Conservation (phyloP, 306 rosid species). For the Quillaja saponaria region DNA sequence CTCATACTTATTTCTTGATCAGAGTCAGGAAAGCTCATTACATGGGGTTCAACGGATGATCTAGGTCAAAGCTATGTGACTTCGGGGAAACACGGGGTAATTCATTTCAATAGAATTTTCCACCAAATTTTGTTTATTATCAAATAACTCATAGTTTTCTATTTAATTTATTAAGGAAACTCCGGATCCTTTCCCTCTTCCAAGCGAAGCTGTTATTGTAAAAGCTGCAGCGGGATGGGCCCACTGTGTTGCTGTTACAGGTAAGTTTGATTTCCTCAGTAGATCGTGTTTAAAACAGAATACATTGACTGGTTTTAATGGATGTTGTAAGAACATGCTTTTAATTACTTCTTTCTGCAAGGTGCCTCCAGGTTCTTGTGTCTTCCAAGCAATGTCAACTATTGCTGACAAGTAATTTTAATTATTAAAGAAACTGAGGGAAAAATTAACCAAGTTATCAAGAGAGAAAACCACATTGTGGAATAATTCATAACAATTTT, state of each 20-base stretch:
- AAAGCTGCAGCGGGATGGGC: constrained; percentile 97
- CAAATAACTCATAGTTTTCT: constrained; percentile 31
- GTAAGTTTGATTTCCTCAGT: constrained; percentile 48
- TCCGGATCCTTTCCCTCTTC: constrained; percentile 93
- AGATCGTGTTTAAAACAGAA: neutral
- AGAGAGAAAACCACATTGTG: constrained; percentile 4
- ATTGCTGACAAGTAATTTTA: neutral
- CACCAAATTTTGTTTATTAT: neutral
- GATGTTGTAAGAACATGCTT: neutral
- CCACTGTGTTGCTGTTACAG: constrained; percentile 84
- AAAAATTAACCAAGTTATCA: constrained; percentile 13
- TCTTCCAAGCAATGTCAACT: neutral
- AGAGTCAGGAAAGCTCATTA: constrained; percentile 85
- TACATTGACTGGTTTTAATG: constrained; percentile 11
- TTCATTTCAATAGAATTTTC: constrained; percentile 9
- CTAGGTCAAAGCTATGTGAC: constrained; percentile 95
- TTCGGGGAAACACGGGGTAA: constrained; percentile 97
- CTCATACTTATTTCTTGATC: constrained; percentile 28
- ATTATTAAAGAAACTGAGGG: constrained; percentile 6
- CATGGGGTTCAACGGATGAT: constrained; percentile 98
- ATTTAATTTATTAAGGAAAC: constrained; percentile 63
- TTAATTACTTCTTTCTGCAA: constrained; percentile 9
- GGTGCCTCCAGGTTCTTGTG: constrained; percentile 4
- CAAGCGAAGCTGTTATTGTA: constrained; percentile 60
- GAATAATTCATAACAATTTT: neutral